These are phyloP conservation scores for Pythium plurisporium DNA, from an alignment of 352 stramenopile genomes.

Conservation along the genomic window DNA sequence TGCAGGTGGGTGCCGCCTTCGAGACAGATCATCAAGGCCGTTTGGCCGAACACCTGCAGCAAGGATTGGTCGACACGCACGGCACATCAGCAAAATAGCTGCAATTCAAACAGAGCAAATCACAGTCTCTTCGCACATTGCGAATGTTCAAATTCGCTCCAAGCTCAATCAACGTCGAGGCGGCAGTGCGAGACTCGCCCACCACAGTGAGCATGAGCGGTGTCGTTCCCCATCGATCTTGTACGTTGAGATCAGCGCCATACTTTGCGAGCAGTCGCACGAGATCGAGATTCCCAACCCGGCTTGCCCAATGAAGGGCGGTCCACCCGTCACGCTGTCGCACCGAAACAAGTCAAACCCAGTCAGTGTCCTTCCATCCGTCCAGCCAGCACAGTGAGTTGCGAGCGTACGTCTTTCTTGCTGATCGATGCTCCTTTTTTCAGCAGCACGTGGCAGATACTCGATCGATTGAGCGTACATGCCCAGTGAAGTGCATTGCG, in stretches of 20 bases:
- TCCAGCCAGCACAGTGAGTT: too few relatives aligned
- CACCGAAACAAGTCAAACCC: background rate
- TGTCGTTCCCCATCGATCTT: constrained; percentile 74
- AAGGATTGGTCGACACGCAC: too few relatives aligned
- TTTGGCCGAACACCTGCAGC: constrained; percentile 66
- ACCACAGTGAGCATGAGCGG: constrained; percentile 77
- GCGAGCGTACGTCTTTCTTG: constrained; percentile 68
- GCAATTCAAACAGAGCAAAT: background rate
- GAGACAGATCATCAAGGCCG: constrained; percentile 61
- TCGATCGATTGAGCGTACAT: constrained; percentile 67
- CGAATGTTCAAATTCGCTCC: constrained; percentile 59
- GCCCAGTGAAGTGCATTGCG: constrained; percentile 81
- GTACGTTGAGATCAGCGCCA: constrained; percentile 63
- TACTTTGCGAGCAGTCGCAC: constrained; percentile 77
- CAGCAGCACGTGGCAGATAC: constrained; percentile 75
- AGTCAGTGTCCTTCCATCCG: too few relatives aligned
- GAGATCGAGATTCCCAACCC: constrained; percentile 67
- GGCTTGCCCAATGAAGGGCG: constrained; percentile 70
- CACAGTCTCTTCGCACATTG: constrained; percentile 36
- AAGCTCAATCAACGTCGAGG: constrained; percentile 64
- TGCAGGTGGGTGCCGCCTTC: constrained; percentile 56
- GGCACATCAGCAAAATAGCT: too few relatives aligned
- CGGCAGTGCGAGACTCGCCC: constrained; percentile 54
- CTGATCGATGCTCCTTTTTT: constrained; percentile 76
- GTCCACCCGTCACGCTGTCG: constrained; percentile 71